Evolutionary conservation across 306 rosid species (phyloP), one percentile per base, ranked within the genome.

Genomic region (Castanea crenata): DNA sequence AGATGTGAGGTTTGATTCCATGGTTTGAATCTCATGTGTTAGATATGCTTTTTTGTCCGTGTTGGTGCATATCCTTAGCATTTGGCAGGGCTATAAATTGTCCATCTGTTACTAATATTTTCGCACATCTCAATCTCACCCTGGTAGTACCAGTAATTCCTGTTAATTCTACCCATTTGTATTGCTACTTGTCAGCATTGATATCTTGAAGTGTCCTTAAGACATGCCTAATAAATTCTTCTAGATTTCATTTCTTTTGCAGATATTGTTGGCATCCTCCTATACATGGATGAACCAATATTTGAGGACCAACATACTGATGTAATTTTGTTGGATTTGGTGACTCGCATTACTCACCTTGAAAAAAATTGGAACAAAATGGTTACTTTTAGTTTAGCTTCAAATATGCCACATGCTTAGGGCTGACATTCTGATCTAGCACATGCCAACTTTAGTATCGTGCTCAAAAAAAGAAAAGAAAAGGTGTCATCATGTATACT

Each of bases 41-140:
- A 35, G 72, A 67, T 67, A 18, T 46, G 51, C 15, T 35, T 34
- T 19, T 12, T 19, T 18, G 5, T 18, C 51, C 4, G 4, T 67
- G 72, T 67, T 67, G 72, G 52, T 35, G 52, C 35, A 67, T 67
- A 67, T 67, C 18, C 51, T 67, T 34, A 31, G 71, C 49, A 65
- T 34, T 65, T 5, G 35, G 19, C 7, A 67, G 25, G 27, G 29
- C 21, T 35, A 35, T 35, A 18, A 18, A 19, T 34, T 27, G 16
- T 67, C 21, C 9, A 7, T 32, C 71, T 18, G 21, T 65, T 41
- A 63, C 69, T 14, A 29, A 35, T 27, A 32, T 32, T 65, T 32
- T 34, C 71, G 19, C 32, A 25, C 49, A 65, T 32, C 44, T 16
- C 71, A 31, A 65, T 65, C 49, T 65, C 46, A 65, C 69, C 69